Base-by-base conservation (phyloP, 306 rosid species). In the Sphenostylis stenocarpa region DNA sequence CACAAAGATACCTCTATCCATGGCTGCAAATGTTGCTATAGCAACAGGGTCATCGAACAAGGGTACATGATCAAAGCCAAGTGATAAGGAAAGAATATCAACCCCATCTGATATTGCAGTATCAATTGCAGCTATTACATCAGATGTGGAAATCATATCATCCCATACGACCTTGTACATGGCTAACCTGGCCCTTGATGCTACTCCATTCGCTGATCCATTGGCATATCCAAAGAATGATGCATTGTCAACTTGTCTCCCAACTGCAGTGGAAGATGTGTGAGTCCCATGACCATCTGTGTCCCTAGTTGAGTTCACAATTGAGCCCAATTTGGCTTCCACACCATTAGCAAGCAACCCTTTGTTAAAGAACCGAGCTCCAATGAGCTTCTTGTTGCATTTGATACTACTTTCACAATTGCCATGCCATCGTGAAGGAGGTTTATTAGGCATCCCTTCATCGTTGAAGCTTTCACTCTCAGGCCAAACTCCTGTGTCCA, bases 361-460 rank as follows among this genome's bases (percentile, higher is more conserved):
- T 79, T 70, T 84, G 89, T 89, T 89, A 31, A 89, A 91, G 86
- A 79, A 86, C 2, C 84, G 57, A 17, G 94, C 97, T 16, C 97
- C 94, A 7, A 89, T 84, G 76, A 89, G 85, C 66, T 91, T 91
- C 56, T 87, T 89, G 88, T 89, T 91, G 82, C 94, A 91, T 39
- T 83, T 71, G 39, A 72, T 48, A 5, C 87, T 87, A 11, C 38
- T 61, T 26, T 85, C 86, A 29, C 97, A 91, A 47, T 72, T 43
- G 2, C 97, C 97, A 70, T 82, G 81, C 94, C 94, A 89, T 62
- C 86, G 34, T 34, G 82, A 51, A 15, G 94, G 94, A 23, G 86
- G 39, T 33, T 84, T 41, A 41, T 41, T 76, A 4, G 86, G 11
- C 80, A 89, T 64, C 1, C 87, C 91, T 0, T 84, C 47, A 15